Conservation (phyloP, 2,329 filamentous ascomycete species). For the Elsinoe ampelina region DNA sequence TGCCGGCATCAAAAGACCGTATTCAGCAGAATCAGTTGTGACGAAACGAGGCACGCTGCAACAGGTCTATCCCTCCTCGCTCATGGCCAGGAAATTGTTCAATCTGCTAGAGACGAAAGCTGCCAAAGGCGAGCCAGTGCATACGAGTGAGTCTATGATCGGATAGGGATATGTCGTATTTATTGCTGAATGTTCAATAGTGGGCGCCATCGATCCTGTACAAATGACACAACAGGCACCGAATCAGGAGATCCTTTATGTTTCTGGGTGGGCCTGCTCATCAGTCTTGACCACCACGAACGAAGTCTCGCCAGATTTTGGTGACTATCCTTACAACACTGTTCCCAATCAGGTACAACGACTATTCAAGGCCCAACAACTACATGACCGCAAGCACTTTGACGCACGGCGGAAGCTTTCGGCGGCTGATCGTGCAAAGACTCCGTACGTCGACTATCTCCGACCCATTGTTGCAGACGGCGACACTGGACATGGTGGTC, state of each 20-base stretch:
- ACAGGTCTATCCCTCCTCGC: constrained; percentile 80
- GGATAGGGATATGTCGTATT: neutral
- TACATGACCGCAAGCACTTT: constrained; percentile 96
- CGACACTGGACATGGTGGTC: constrained; percentile 86
- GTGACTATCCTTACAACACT: constrained; percentile 98
- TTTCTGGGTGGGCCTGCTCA: constrained; percentile 96
- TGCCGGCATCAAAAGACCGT: constrained; percentile 82
- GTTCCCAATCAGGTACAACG: constrained; percentile 97
- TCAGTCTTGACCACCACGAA: constrained; percentile 88
- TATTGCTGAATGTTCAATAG: constrained; percentile 33
- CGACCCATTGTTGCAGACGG: constrained; percentile 93
- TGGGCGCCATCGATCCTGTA: constrained; percentile 97
- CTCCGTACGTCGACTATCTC: constrained; percentile 84
- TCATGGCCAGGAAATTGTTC: constrained; percentile 94
- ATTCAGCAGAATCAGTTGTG: constrained; percentile 82
- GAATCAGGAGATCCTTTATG: constrained; percentile 90
- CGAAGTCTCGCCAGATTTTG: constrained; percentile 95
- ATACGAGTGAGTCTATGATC: constrained; percentile 59
- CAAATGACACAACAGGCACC: constrained; percentile 98
- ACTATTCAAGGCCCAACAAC: constrained; percentile 88
- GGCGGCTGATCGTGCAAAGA: constrained; percentile 59
- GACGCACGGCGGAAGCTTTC: constrained; percentile 72
- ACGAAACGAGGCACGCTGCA: constrained; percentile 83
- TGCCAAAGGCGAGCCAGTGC: constrained; percentile 74
- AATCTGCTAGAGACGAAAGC: constrained; percentile 72